These are phyloP conservation scores for Porcisia deanei DNA, from an alignment of 208 protist species.

Conservation along the genomic window DNA sequence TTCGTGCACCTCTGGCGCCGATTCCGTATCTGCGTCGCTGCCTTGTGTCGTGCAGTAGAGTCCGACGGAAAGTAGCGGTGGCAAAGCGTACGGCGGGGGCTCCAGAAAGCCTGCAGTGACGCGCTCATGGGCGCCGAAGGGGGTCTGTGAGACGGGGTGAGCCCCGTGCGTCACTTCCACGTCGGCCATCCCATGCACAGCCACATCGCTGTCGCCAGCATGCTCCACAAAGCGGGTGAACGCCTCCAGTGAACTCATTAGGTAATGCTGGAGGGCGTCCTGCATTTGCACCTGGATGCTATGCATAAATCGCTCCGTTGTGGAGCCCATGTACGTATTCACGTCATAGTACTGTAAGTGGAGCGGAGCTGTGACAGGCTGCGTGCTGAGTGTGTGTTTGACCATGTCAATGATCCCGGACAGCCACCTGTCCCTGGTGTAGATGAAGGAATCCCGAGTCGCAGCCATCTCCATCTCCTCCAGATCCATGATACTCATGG, in stretches of 20 bases:
- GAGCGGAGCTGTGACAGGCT: conserved; percentile 40
- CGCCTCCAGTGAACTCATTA: conserved; percentile 65
- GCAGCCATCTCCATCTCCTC: conserved; percentile 83
- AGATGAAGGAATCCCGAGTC: conserved; percentile 68
- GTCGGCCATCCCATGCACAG: conserved; percentile 51
- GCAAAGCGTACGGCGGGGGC: conserved; percentile 41
- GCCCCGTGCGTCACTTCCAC: conserved; percentile 47
- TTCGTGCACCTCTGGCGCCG: neutral
- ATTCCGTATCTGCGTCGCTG: neutral
- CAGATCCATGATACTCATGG: conserved; percentile 83
- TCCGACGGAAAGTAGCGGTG: conserved; percentile 62
- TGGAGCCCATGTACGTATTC: conserved; percentile 92
- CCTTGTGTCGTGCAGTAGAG: conserved; percentile 42
- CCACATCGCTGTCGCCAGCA: conserved; percentile 56
- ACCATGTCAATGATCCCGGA: conserved; percentile 51
- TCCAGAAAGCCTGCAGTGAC: conserved; percentile 38
- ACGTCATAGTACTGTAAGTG: conserved; percentile 82
- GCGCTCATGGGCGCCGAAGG: conserved; percentile 51
- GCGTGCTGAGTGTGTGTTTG: conserved; percentile 39
- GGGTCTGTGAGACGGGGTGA: conserved; percentile 30
- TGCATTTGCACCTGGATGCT: conserved; percentile 95
- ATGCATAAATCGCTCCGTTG: conserved; percentile 92
- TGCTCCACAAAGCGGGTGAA: conserved; percentile 88
- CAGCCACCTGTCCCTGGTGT: conserved; percentile 82
- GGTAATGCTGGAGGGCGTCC: conserved; percentile 75